These are phyloP conservation scores for Alternaria sp. DNA, from an alignment of 2,329 filamentous ascomycete species.

Conservation along the genomic window DNA sequence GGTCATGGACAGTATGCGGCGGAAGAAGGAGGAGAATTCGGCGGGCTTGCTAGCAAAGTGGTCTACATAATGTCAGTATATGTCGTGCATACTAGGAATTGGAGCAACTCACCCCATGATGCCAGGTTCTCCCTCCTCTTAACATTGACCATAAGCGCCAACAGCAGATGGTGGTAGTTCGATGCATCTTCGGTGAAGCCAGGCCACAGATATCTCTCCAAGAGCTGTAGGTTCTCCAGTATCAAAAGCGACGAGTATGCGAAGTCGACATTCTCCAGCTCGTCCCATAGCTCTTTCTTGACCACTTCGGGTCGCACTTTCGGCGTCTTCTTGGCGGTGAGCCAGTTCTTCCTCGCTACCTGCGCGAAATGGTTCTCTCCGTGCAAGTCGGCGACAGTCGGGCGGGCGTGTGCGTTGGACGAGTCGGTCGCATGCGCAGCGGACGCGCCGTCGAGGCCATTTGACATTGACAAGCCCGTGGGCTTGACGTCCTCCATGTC, in stretches of 20 bases:
- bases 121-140: constrained; percentile 87
- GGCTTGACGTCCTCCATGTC: constrained; percentile 38
- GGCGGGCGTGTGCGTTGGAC: constrained; percentile 54
- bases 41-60: constrained; percentile 77
- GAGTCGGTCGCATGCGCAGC: constrained; percentile 28
- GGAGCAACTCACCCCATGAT: constrained; percentile 74
- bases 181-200: constrained; percentile 87
- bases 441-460: constrained; percentile 26
- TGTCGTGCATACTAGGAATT: constrained; percentile 6
- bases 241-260: constrained; percentile 77
- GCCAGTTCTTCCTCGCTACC: constrained; percentile 85
- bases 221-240: constrained; percentile 86
- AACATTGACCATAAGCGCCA: constrained; percentile 84
- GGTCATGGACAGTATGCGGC: constrained; percentile 85
- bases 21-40: constrained; percentile 89
- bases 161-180: constrained; percentile 87
- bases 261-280: constrained; percentile 82
- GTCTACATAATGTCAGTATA: constrained; percentile 57
- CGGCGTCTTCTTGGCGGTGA: constrained; percentile 67
- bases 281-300: constrained; percentile 88
- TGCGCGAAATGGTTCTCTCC: constrained; percentile 70
- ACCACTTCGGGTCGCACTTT: constrained; percentile 82
- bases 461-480: constrained; percentile 13
- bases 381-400: constrained; percentile 72
- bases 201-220: constrained; percentile 95